Percentiles rank a stretch among this genome's conserved stretches.
phyloP scores from a whole-genome alignment of 208 protist species.

The Trypanosoma platydactyli region DNA sequence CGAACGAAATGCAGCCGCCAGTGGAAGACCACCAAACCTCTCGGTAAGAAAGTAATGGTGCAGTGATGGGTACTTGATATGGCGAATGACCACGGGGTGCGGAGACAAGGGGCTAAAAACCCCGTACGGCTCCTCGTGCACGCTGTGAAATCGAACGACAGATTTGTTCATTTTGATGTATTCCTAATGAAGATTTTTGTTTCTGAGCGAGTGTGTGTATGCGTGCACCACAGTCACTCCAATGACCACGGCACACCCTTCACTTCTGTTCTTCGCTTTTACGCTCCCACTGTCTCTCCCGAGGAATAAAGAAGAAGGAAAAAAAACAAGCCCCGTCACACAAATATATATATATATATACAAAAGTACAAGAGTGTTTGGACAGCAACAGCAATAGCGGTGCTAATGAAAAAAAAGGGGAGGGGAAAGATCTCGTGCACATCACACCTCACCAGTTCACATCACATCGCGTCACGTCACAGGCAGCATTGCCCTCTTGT shows the following conservation, averaged over 20 bases:
- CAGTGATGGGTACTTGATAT: slow-evolving; percentile 75
- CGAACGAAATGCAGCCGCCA: slow-evolving; percentile 47
- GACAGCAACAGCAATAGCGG: background rate
- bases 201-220: background rate
- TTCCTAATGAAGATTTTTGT: background rate
- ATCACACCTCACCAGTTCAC: no score
- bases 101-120: slow-evolving; percentile 78
- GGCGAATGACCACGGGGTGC: slow-evolving; percentile 74
- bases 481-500: background rate
- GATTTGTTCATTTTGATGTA: slow-evolving; percentile 27
- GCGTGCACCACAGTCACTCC: no score
- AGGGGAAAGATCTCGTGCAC: background rate
- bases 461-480: no score
- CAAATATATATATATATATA: no score
- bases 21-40: slow-evolving; percentile 63
- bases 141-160: slow-evolving; percentile 72
- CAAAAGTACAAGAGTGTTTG: no score
- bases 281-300: no score
- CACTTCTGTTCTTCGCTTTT: no score
- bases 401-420: background rate
- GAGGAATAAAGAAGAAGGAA: background rate
- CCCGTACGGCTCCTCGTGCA: slow-evolving; percentile 75
- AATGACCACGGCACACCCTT: no score
- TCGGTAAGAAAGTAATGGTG: slow-evolving; percentile 89
- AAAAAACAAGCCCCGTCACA: slow-evolving; percentile 1